Evolutionary conservation across 148 eudicot species (phyloP), one percentile per base, ranked within the genome.

Genomic region (Cornus kousa): DNA sequence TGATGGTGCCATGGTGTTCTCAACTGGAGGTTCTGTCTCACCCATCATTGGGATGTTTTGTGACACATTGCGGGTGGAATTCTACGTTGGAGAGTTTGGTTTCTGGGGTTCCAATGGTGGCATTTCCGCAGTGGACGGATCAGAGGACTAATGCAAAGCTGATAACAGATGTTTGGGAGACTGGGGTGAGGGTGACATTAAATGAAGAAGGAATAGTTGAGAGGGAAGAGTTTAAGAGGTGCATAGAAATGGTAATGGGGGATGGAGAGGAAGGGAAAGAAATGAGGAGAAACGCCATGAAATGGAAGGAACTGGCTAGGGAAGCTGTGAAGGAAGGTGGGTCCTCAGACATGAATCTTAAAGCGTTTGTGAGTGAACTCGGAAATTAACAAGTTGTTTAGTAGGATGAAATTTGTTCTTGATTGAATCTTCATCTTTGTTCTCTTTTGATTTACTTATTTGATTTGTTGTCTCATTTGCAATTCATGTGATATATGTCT

Each of bases 51-150:
- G 88, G 91, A 75, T 74, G 89, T 88, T 77, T 91, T 46, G 74
- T 81, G 37, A 84, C 73, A 0, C 84, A 84, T 43, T 84, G 87
- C 78, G 96, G 96, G 1, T 91, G 96, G 93, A 91, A 90, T 77
- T 91, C 93, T 48, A 79, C 88, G 0, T 23, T 90, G 16, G 95
- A 91, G 81, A 83, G 88, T 77, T 10, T 90, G n/a, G 74, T 78
- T 11, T 85, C 80, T 0, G 91, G 96, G 7, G 87, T 87, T 2
- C 90, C 93, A 2, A 75, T 90, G 80, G 89, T 91, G 62, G 88
- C 74, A 13, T 81, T 84, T 70, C 93, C 93, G 0, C 86, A 84
- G 39, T 87, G 88, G 88, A 79, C 80, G 2, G 96, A 91, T 43
- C 96, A 90, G 70, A 46, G 65, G 5, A 88, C 90, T 16, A 88